These are phyloP conservation scores for Corymbia citriodora DNA, from an alignment of 441 rosid species.

Conservation along the genomic window DNA sequence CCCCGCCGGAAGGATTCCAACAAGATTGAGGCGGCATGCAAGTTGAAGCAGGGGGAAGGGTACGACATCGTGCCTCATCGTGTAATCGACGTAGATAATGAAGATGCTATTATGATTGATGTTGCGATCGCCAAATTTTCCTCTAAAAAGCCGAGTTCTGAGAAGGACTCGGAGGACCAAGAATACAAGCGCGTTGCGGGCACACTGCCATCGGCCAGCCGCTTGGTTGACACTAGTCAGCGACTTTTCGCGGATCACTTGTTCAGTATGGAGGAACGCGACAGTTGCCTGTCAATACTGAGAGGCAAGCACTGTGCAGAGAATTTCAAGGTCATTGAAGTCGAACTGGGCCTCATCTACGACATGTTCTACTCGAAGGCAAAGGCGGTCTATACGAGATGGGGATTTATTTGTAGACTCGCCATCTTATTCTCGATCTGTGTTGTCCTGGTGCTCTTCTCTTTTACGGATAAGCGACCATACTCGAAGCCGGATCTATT, in stretches of 20 bases:
- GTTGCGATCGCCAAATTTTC: accelerated
- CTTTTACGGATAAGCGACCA: accelerated
- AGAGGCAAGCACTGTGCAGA: not conserved
- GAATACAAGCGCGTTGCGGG: accelerated
- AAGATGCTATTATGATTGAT: accelerated
- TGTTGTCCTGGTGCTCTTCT: not conserved
- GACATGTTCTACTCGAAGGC: not conserved
- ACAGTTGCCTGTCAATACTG: not conserved
- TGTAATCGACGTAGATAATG: not conserved
- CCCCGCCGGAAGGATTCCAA: accelerated
- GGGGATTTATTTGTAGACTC: not conserved
- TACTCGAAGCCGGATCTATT: not conserved
- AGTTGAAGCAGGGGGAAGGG: accelerated
- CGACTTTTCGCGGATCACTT: not conserved
- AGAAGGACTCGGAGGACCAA: accelerated
- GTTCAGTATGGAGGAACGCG: not conserved
- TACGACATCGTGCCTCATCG: accelerated
- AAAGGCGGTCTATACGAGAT: accelerated
- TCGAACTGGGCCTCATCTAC: not conserved
- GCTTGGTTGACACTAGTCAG: not conserved
- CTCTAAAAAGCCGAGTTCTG: accelerated
- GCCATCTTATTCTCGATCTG: not conserved
- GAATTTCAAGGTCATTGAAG: not conserved
- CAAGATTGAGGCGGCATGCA: accelerated
- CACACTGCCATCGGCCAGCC: accelerated